phyloP scores from a whole-genome alignment of 1,284 basidiomycete species.

The Sanguinoderma infundibulare region DNA sequence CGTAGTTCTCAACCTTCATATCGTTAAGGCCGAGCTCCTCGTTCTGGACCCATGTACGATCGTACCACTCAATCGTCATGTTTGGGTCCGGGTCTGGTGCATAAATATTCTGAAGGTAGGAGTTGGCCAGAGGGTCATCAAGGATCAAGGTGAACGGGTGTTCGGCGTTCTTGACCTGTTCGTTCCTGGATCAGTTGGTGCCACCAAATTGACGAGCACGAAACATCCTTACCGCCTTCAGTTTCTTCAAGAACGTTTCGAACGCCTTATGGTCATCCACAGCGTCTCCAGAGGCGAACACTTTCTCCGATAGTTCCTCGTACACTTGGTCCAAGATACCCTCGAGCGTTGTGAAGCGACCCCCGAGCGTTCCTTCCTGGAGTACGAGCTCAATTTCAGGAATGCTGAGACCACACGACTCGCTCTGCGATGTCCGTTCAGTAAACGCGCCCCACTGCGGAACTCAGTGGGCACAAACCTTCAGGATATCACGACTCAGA shows the following conservation, averaged over 20 bases:
- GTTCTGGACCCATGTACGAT: conserved; percentile 89
- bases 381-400: conserved; percentile 96
- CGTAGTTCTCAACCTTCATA: conserved; percentile 91
- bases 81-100: conserved; percentile 93
- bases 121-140: conserved; percentile 96
- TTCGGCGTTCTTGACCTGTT: conserved; percentile 76
- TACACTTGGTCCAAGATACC: conserved; percentile 95
- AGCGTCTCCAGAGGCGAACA: conserved; percentile 84
- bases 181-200: conserved; percentile 1
- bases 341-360: conserved; percentile 98
- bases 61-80: conserved; percentile 86
- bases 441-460: neutral
- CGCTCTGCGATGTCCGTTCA: conserved; percentile 60
- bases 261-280: conserved; percentile 55
- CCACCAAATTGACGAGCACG: neutral
- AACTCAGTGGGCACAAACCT: conserved; percentile 50
- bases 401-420: conserved; percentile 89
- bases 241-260: conserved; percentile 75
- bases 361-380: conserved; percentile 93
- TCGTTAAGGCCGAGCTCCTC: conserved; percentile 97
- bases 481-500: conserved; percentile 92
- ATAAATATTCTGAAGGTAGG: conserved; percentile 95
- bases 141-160: conserved; percentile 90
- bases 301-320: conserved; percentile 92
- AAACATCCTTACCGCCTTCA: conserved; percentile 71